Base-by-base conservation (phyloP, 345 rosid genomes). In the Erodium maritimum region DNA sequence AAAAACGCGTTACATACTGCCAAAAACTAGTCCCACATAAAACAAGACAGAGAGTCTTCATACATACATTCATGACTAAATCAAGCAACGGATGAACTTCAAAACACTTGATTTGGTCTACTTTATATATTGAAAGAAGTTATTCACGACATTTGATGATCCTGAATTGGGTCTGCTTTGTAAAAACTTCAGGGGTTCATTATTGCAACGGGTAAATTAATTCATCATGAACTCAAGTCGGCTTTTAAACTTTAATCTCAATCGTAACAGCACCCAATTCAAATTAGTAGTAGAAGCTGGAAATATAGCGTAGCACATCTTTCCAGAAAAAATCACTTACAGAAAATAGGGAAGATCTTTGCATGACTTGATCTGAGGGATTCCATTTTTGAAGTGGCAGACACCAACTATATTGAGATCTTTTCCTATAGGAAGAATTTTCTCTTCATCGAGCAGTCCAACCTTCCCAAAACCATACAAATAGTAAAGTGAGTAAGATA, bases 371-470 rank as follows among this genome's bases (percentile, higher is more conserved):
- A 89, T 83, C 78, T 89, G 88, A 55, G 79, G 91, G 65, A 78
- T 71, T 71, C 95, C 95, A 63, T 78, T 69, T 63, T 67, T 76
- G 53, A 69, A 74, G 65, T 65, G 56, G 61, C 79, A 83, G 50
- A 79, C 63, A 19, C 99, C 99, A 73, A 85, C 81, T 50, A 82
- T 91, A 63, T 68, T 82, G 21, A 87, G 65, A 19, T 78, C 77
- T 73, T 80, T 85, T 60, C 91, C 90, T 56, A 87, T 54, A 21
- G 94, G 91, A 70, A 93, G 88, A 63, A 93, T 82, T 78, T 85
- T 89, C 82, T 93, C 99, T 67, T 87, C 94, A 69, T 87, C 85
- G 56, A 93, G 90, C 67, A 93, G 67, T 37, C 91, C 97, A 68
- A 89, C 91, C 99, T 93, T 65, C 20, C 61, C 60, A 64, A n/a